Evolutionary conservation across 106 monocot genomes (phyloP), one percentile per base, ranked within the genome.

Genomic region (Platanthera guangdongensis): DNA sequence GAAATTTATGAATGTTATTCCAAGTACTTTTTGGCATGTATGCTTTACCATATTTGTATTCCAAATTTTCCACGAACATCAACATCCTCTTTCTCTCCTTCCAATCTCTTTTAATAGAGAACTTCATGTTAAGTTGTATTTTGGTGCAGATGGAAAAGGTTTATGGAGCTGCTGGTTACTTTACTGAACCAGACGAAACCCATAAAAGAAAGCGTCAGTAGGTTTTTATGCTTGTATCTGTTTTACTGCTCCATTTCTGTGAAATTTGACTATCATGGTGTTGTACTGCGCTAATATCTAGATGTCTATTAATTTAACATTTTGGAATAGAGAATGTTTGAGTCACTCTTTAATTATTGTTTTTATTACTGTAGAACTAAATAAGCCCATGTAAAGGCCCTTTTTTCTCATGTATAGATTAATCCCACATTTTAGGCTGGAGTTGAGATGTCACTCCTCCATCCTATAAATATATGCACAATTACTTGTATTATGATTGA

Each of bases 121-220:
- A 74, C 32, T 54, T 74, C 2, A 54, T 48, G 8, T 68, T 14
- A 12, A 10, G 75, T 75, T 57, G 10, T 47, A 47, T 83, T 47
- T 59, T 75, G 60, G 76, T 78, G 1, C 78, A 97, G 97, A 94
- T 97, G 97, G 87, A 97, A 79, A 88, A 94, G 64, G 80, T 89
- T 54, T 97, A 91, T 87, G 97, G 97, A 86, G 93, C 97, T 88
- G 82, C 97, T 80, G 97, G 97, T 78, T 97, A 94, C 80, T 94
- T 94, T 82, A 70, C 57, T 53, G 91, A 97, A 74, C 52, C 82
- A 32, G 86, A 83, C 52, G 87, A 76, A 73, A 81, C 81, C 47
- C 69, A 82, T 52, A 86, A 91, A 78, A 84, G 81, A 82, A 90
- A 89, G 74, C 53, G 74, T 74, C 74, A 73, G 94, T 91, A 85